Evolutionary conservation across 768 basidiomycete genomes (phyloP), one percentile per base, ranked within the genome.

Genomic region (Lactifluus volemus): DNA sequence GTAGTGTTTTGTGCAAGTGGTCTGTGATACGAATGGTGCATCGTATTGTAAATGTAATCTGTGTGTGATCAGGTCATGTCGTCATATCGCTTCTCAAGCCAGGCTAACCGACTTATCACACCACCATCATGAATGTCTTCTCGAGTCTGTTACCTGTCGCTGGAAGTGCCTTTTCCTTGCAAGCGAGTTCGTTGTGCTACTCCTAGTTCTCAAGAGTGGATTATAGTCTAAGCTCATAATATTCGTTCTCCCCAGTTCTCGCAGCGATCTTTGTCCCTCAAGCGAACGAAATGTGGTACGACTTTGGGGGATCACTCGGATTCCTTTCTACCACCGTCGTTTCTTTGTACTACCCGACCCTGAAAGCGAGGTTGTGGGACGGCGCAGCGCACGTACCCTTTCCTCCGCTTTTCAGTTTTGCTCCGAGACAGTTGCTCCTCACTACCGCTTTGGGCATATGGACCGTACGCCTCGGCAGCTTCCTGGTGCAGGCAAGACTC

Each of bases 261-360:
- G 88, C 85, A 0, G 57, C 78, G 5, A 72, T 86, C 19, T 86
- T 85, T 60, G 82, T 89, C 4, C 88, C 87, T 2, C 79, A 77
- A 60, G 76, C 83, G 44, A 80, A 81, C 53, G 86, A 89, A 51
- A 83, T 73, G 64, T 87, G 76, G 67, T 90, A 82, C 64, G 87
- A 90, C 68, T 71, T 89, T 1, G 76, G 80, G 30, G 88, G 88
- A 19, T 77, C 84, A 0, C 49, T 81, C 3, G 88, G 88, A 3
- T 90, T 86, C 74, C 69, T 88, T 14, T 78, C 84, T 21, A 1
- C 80, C 84, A 1, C 81, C 82, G 5, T 73, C 79, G 12, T 86
- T 84, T 25, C 71, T 87, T 50, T 50, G 17, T 88, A 86, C 67
- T 85, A 82, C 63, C 84, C 85, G 1, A 68, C 76, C 5, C 69